Conservation (phyloP, 1,284 basidiomycete genomes). For the Ustilago lituana region DNA sequence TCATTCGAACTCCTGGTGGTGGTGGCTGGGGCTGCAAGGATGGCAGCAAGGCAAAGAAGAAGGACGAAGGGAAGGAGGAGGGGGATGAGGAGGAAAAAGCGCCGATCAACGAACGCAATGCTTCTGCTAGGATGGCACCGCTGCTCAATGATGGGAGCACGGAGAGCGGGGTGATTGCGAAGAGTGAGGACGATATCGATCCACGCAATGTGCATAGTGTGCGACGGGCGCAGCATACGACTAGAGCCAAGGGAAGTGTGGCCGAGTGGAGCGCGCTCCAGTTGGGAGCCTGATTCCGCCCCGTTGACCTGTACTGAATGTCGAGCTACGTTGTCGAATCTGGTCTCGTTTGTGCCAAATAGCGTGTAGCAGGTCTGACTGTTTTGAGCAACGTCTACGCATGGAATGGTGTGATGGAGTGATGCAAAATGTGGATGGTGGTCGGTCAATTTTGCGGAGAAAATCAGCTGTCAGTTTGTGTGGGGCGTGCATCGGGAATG, state of each 20-base stretch:
- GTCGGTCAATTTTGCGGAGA: not conserved
- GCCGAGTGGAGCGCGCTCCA: constrained; percentile 54
- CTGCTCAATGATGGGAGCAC: constrained; percentile 30
- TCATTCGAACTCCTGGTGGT: constrained; percentile 90
- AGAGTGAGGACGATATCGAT: constrained; percentile 20
- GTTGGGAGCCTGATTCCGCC: constrained; percentile 51
- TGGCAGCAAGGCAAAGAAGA: not conserved
- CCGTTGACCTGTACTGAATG: too few relatives aligned
- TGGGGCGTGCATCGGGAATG: not conserved
- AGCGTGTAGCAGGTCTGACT: too few relatives aligned
- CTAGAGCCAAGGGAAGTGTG: constrained; percentile 48
- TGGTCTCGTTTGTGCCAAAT: too few relatives aligned
- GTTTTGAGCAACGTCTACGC: too few relatives aligned
- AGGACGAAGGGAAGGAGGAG: not conserved
- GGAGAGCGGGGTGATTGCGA: constrained; percentile 30
- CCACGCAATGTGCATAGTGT: constrained; percentile 19
- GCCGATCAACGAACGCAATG: constrained; percentile 44
- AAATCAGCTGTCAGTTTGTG: too few relatives aligned
- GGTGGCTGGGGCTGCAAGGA: constrained; percentile 80
- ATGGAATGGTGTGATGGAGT: too few relatives aligned
- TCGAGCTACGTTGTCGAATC: too few relatives aligned
- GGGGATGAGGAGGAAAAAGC: constrained; percentile 7
- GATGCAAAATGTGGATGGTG: too few relatives aligned
- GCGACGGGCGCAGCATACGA: constrained; percentile 25
- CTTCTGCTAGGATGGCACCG: constrained; percentile 43